These are phyloP conservation scores for Solanum appendiculatum DNA, from an alignment of 257 asterid genomes.

Conservation along the genomic window DNA sequence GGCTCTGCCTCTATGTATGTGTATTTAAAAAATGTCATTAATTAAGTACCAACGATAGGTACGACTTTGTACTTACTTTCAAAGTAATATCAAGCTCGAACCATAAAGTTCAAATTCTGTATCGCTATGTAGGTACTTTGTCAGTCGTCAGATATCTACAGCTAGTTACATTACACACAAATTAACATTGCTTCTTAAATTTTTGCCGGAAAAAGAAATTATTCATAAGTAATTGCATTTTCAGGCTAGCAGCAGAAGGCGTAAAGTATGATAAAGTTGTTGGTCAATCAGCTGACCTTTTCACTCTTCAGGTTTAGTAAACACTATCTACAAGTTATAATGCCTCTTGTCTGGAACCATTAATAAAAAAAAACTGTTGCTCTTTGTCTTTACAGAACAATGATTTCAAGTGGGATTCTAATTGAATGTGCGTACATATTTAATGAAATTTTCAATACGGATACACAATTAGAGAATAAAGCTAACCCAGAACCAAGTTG, in stretches of 20 bases:
- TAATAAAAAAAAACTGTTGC: background rate
- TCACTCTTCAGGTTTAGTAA: slow-evolving; percentile 69
- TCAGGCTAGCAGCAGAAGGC: slow-evolving; percentile 92
- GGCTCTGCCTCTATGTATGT: too few species aligned
- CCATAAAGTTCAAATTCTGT: background rate
- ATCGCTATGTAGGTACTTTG: background rate
- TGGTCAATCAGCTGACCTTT: slow-evolving; percentile 95
- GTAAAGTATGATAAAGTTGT: slow-evolving; percentile 81
- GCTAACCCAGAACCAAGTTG: too few species aligned
- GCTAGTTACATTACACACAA: background rate
- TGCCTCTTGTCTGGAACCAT: background rate
- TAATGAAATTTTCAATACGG: too few species aligned
- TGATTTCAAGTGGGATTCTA: too few species aligned
- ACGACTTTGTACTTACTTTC: too few species aligned
- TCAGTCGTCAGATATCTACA: background rate
- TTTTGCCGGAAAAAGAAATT: background rate
- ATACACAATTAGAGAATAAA: too few species aligned
- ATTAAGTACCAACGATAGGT: too few species aligned
- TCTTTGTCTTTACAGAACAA: slow-evolving; percentile 31
- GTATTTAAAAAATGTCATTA: too few species aligned
- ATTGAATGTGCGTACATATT: too few species aligned
- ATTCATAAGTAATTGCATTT: background rate
- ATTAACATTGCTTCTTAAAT: background rate
- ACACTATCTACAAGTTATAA: background rate
- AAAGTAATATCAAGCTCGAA: too few species aligned